Evolutionary conservation across 2,329 filamentous ascomycete species (phyloP), one percentile per base, ranked within the genome.

Genomic region (Diaporthe batatas): DNA sequence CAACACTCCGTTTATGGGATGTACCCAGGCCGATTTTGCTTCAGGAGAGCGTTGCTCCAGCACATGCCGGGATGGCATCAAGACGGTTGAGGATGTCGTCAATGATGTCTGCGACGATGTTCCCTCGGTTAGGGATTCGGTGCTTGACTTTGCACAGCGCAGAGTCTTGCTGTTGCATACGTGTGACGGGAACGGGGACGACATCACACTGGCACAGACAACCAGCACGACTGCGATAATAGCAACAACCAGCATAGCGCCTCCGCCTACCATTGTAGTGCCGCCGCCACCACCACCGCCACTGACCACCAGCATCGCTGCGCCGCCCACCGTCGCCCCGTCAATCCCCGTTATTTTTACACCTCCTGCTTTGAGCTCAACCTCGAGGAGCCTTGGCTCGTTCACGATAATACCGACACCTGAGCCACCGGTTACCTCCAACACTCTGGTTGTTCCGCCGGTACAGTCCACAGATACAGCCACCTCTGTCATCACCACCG

Each of bases 31-130:
- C 70, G 85, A 86, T 75, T 86, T 86, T 34, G 75, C 73, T 8
- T 70, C 70, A 2, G 80, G 79, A 47, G 79, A 75, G 16, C 75
- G 75, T 2, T 87, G 86, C 77, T 86, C 85, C 21, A 49, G 72
- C 5, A 72, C 70, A 4, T 87, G 86, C 74, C 78, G 78, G 53
- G 73, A 74, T 10, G 81, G 93, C 70, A 94, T 98, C 42, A 90
- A 94, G 76, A 86, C 96, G 64, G 91, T 97, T 81, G 91, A 93
- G 64, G 92, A 95, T 77, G 93, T 92, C 42, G 88, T 93, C 49
- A 87, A 89, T 62, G 84, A 87, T 54, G 90, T 92, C 82, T 96
- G 96, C 79, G 92, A 92, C 5, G 92, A 94, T 70, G 93, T 92
- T 32, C 88, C 89, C 18, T 91, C 91, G 0, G 73, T 78, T 23